Base-by-base conservation (phyloP, 306 rosid genomes). In the Benincasa hispida region DNA sequence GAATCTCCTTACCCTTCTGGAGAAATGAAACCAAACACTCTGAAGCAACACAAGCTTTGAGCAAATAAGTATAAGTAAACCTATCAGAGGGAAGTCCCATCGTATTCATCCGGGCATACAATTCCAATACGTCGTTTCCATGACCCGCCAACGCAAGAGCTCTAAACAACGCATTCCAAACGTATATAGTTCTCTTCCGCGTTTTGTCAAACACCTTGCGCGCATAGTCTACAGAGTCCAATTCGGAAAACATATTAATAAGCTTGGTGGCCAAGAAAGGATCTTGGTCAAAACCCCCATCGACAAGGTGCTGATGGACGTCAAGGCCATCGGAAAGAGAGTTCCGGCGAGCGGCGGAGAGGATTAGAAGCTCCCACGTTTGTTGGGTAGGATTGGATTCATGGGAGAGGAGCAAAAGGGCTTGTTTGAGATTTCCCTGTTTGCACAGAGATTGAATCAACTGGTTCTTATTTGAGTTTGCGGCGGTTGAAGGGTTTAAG, bases 261-360 rank as follows among this genome's bases (percentile, higher is more conserved):
- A 91, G 97, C 80, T 91, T 93, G 56, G 97, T 91, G 73, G 97
- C 98, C 70, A 93, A 77, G 74, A 85, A 93, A 0, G 97, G 97
- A 67, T 93, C 98, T 35, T 88, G 93, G 78, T 84, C 90, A 54
- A 84, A 79, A 24, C 91, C 94, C 76, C 78, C 81, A 17, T 83
- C 65, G 54, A 81, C 83, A 30, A 93, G 88, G 63, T 62, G 90
- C 3, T 80, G 84, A 75, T 93, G 93, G 68, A 93, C 85, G 1
- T 83, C 78, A 66, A 86, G 32, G 54, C 84, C 97, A 82, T 86
- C 84, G 4, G 90, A 76, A 28, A 93, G 93, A 11, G 98, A 90
- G 32, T 85, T 82, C 28, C 87, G 82, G 80, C 83, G 86, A n/a
- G 80, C 80, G 80, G 97, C 92, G 47, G 89, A 88, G 65, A 78